Evolutionary conservation across 345 rosid genomes (phyloP), one percentile per base, ranked within the genome.

Genomic region (Sisymbrium altissimum): DNA sequence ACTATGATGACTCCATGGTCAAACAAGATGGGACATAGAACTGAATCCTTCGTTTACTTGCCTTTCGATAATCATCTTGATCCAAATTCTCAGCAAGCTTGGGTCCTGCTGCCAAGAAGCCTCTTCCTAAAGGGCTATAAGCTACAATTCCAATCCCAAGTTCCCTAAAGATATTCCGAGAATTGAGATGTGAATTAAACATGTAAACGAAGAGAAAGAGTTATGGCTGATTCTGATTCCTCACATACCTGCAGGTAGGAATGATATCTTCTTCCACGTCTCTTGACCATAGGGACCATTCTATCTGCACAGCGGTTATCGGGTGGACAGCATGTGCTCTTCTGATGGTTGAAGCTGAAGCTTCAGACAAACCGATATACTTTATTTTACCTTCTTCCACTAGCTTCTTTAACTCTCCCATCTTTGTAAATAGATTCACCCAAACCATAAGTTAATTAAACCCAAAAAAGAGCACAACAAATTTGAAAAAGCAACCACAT

Each of bases 311-410:
- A 0, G 86, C 89, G 11, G 86, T 89, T 6, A 88, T 74, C 0
- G 92, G 97, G 66, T 89, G 97, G 73, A 89, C 85, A 44, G 87
- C 92, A 66, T 89, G 91, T 12, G 93, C 97, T 63, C 93, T 71
- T 79, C 89, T 85, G 60, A 91, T 89, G 33, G 92, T 88, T 35
- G 95, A 87, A 10, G 89, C 88, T 13, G 89, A 91, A 21, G 91
- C 95, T 79, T 91, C 91, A 0, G 92, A 87, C 23, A 91, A 72
- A 46, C 91, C 95, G 0, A 86, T 64, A 19, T 86, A 89, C 81
- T 86, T 91, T 71, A 91, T 80, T 74, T 88, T 87, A 36, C 97
- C 92, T 52, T 86, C 91, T 62, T 83, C 86, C 10, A 91, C 88
- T 12, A 91, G 84, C 67, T 88, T 91, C 85, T 86, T 87, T 4